Conservation (phyloP, 2,329 filamentous ascomycete species). For the Plectosphaerella plurivora region DNA sequence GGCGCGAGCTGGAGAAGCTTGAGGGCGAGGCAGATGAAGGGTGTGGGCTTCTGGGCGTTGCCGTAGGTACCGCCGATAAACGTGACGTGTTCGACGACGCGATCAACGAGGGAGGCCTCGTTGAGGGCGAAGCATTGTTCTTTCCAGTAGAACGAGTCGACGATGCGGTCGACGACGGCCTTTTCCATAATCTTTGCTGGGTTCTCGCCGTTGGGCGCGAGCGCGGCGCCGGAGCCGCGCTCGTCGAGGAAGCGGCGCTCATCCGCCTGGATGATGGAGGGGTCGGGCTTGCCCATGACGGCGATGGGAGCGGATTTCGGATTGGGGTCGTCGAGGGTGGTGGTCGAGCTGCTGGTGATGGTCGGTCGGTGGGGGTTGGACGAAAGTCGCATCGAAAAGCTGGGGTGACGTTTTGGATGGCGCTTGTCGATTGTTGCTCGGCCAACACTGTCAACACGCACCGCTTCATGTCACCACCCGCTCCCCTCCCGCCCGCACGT, state of each 20-base stretch:
- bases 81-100: constrained; percentile 75
- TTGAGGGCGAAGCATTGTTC: constrained; percentile 98
- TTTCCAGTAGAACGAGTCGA: constrained; percentile 96
- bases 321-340: too few relatives aligned
- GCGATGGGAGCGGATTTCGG: too few relatives aligned
- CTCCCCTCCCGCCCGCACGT: too few relatives aligned
- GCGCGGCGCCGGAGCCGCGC: constrained; percentile 70
- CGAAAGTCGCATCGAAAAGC: not conserved
- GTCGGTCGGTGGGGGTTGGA: not conserved
- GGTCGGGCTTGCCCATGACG: constrained; percentile 31
- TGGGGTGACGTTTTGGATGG: not conserved
- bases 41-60: constrained; percentile 76
- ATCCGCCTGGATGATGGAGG: constrained; percentile 65
- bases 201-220: constrained; percentile 84
- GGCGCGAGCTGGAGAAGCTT: constrained; percentile 90
- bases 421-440: constrained; percentile 41
- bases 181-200: constrained; percentile 96
- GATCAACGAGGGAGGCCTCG: constrained; percentile 76
- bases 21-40: constrained; percentile 91
- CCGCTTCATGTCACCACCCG: constrained; percentile 3
- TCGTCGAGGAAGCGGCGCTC: constrained; percentile 82
- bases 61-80: constrained; percentile 89
- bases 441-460: constrained; percentile 25
- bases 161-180: constrained; percentile 89
- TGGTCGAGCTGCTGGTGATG: not conserved